Base-by-base conservation (phyloP, 2,329 filamentous ascomycete genomes). In the Lachnellula suecica region DNA sequence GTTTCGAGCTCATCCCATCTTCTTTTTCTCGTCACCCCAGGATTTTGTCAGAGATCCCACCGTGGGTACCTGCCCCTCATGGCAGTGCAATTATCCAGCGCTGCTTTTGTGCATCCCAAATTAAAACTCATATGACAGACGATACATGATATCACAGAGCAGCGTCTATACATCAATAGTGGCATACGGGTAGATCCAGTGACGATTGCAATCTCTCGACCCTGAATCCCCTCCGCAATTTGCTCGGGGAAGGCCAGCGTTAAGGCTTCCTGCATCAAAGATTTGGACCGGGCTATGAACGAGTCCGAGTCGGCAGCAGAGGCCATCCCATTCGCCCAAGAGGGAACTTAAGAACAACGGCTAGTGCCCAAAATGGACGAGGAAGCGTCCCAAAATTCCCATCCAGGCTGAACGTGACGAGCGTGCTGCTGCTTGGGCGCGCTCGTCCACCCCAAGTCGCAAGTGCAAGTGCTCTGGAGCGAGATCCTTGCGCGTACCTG, bases 401-500 rank as follows among this genome's bases (percentile, higher is more conserved):
- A 31, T 20, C 19, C 19, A 17, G 37, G 37, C 19, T 11, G 37
- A 40, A 40, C 37, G 19, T 38, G n/a, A 38, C 35, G n/a, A 20
- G 19, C 37, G 19, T 11, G 19, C 17, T 20, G 37, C 19, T 13
- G 35, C 37, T 40, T 10, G 37, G 17, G n/a, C 37, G 37, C 37
- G 8, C 29, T 31, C 29, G 15, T 8, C 29, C 29, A 31, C 29
- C 19, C n/a, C 37, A 19, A 40, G n/a, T 11, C 35, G n/a, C 35
- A 38, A 38, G 19, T 8, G 8, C 35, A 38, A 38, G n/a, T 22
- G 37, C 23, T 38, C 41, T 53, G 47, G 41, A 45, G 47, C 34
- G 17, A 41, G 24, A 59, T 57, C 56, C 58, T 50, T 53, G 58
- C 44, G 44, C 51, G 58, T 60, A 60, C 58, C 58, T 60, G 58